Conservation (phyloP, 2,329 filamentous ascomycete species). For the Paracamarosporium sp. region DNA sequence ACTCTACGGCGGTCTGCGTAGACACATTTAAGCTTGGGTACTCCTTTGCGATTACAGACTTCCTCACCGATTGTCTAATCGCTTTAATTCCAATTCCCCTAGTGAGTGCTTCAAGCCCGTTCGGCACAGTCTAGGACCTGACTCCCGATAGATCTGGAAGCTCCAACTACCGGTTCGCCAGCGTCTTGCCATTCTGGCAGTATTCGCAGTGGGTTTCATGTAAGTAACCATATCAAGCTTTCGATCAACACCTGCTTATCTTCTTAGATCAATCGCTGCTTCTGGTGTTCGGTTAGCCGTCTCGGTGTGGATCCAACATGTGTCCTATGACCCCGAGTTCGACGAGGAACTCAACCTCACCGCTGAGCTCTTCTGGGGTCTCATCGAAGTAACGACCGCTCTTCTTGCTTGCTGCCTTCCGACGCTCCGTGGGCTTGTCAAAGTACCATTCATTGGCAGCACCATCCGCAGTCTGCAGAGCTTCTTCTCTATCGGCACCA, state of each 20-base stretch:
- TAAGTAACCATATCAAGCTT: background rate
- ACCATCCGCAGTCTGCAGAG: background rate
- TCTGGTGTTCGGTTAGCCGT: background rate
- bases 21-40: slow-evolving; percentile 1
- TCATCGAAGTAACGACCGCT: background rate
- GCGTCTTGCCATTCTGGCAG: background rate
- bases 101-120: background rate
- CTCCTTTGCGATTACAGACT: slow-evolving; percentile 6
- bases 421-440: background rate
- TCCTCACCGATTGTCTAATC: slow-evolving; percentile 6
- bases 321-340: background rate
- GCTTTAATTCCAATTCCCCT: slow-evolving; percentile 9
- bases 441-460: background rate
- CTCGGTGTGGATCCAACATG: background rate
- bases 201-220: background rate
- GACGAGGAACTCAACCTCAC: background rate
- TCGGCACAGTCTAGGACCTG: background rate
- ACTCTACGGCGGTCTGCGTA: slow-evolving; percentile 1
- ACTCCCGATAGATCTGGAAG: background rate
- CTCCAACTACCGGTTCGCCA: background rate
- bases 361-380: background rate
- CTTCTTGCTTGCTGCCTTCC: background rate
- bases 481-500: background rate
- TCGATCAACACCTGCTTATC: background rate
- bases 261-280: background rate